A percentile compares a stretch with the other conserved stretches of the same genome.
Conservation (phyloP, 305 asterid genomes). For the Lippia alba region DNA sequence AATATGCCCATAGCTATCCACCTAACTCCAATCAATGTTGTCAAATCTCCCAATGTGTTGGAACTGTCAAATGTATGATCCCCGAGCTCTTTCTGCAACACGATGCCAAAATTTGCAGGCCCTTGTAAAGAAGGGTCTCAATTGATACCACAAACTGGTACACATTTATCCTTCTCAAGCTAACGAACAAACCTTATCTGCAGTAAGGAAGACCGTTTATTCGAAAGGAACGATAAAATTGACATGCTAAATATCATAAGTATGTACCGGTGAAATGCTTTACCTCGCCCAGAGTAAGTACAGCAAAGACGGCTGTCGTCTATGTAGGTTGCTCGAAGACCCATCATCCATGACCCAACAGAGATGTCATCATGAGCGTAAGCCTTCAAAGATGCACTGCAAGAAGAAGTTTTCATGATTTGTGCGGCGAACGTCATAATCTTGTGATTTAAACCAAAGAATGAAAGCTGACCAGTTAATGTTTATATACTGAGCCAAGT, state of each 20-base stretch:
- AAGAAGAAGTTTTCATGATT: conserved; percentile 11
- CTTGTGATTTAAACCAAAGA: neutral
- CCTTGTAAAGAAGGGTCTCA: conserved; percentile 6
- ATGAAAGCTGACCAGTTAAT: conserved; percentile 62
- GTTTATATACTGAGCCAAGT: conserved; percentile 67
- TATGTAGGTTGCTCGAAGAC: conserved; percentile 71
- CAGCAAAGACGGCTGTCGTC: conserved; percentile 80
- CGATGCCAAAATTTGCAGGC: neutral
- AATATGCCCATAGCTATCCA: conserved; percentile 17
- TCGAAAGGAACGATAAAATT: neutral
- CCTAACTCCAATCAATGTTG: conserved; percentile 9
- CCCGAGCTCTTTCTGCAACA: neutral
- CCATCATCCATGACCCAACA: conserved; percentile 88
- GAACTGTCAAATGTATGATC: neutral
- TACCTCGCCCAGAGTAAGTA: conserved; percentile 63
- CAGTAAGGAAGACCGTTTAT: neutral
- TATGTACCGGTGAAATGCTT: neutral
- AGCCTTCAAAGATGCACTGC: conserved; percentile 84
- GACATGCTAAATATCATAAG: neutral
- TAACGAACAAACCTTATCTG: conserved; percentile 69
- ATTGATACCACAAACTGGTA: neutral
- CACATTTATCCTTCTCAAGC: conserved; percentile 36
- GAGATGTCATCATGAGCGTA: conserved; percentile 79
- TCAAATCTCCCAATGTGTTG: conserved; percentile 9
- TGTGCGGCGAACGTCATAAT: neutral